A percentile compares a stretch with the other conserved stretches of the same genome.
Conservation (phyloP, 192 early-diverging fungal species). For the Rhizophagus clarus region DNA sequence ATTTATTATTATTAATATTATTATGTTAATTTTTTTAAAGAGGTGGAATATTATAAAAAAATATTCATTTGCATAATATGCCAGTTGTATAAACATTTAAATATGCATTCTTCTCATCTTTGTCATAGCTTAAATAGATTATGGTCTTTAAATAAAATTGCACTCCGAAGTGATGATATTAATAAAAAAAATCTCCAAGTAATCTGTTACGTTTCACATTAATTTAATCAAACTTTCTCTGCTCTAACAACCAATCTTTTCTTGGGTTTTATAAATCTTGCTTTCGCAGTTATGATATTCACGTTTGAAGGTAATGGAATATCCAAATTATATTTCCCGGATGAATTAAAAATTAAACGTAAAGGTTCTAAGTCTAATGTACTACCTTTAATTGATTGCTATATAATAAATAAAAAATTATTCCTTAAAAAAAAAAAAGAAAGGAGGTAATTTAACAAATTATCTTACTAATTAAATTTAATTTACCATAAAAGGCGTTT, state of each 20-base stretch:
- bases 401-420: conserved; percentile 2
- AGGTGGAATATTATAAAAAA: no score
- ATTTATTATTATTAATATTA: no score
- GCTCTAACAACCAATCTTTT: conserved; percentile 18
- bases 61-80: no score
- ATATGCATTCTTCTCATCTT: no score
- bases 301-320: background rate
- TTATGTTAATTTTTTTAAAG: no score
- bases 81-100: no score
- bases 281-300: conserved; percentile 14
- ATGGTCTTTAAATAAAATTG: no score
- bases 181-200: no score
- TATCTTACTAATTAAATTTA: background rate
- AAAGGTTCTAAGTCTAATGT: conserved; percentile 18
- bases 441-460: background rate
- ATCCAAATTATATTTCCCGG: conserved; percentile 1
- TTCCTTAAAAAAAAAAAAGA: background rate
- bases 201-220: no score
- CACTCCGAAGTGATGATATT: no score
- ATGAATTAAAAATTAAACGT: conserved; percentile 11
- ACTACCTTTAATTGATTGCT: conserved; percentile 1
- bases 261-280: conserved; percentile 18
- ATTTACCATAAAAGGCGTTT: conserved; percentile 1
- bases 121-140: no score
- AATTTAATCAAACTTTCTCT: background rate